Evolutionary conservation across 2,329 filamentous ascomycete genomes (phyloP).

Genomic region (Fonsecaea nubica): DNA sequence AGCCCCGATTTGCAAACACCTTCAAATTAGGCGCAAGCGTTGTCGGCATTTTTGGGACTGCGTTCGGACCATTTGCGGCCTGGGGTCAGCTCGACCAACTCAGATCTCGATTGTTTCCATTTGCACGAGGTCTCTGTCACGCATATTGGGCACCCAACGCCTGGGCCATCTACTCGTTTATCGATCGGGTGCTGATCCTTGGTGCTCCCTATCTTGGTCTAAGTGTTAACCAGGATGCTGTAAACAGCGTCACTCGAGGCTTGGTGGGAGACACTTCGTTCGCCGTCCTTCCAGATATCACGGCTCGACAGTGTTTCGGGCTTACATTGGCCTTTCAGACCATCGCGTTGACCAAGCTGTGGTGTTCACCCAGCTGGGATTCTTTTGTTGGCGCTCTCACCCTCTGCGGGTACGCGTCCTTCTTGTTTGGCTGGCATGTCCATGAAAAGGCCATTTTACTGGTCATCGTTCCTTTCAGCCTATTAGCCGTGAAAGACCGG

Average conservation of each 20-base stretch:
- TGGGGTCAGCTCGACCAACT: conserved; percentile 86
- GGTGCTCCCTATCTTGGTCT: conserved; percentile 83
- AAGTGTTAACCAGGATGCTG: conserved; percentile 72
- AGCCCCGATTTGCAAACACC: conserved; percentile 71
- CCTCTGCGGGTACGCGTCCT: conserved; percentile 92
- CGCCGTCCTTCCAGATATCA: conserved; percentile 87
- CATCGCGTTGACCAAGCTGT: conserved; percentile 80
- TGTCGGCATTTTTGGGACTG: conserved; percentile 72
- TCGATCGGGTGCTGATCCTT: conserved; percentile 80
- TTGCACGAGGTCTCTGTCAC: conserved; percentile 90
- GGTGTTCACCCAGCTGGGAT: conserved; percentile 80
- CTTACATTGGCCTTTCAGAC: conserved; percentile 83
- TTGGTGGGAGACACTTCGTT: conserved; percentile 93
- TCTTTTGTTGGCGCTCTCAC: conserved; percentile 88
- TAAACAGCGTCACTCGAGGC: conserved; percentile 89
- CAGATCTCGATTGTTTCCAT: conserved; percentile 85
- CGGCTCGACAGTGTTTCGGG: conserved; percentile 77
- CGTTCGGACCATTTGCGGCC: conserved; percentile 86
- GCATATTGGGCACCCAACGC: conserved; percentile 98
- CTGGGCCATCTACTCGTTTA: conserved; percentile 96
- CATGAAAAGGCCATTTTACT: conserved; percentile 96
- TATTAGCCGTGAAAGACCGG: conserved; percentile 87
- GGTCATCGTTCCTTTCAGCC: conserved; percentile 91
- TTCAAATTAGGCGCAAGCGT: conserved; percentile 82
- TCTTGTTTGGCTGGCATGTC: conserved; percentile 98